These are phyloP conservation scores for Graphilbum ipis-grandicollis DNA, from an alignment of 2,329 filamentous ascomycete species.

Conservation along the genomic window DNA sequence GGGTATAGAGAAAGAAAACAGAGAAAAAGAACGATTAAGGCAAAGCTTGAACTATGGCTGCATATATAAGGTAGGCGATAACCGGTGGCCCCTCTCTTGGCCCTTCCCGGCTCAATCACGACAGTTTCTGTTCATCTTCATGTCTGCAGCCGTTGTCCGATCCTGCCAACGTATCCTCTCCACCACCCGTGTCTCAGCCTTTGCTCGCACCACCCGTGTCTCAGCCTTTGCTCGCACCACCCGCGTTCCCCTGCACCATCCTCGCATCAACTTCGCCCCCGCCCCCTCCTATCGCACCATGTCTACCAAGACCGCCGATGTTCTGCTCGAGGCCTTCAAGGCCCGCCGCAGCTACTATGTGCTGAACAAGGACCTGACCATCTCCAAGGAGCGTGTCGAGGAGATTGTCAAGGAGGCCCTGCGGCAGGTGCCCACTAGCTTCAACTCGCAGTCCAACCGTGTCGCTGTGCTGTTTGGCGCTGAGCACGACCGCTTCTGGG, in stretches of 20 bases:
- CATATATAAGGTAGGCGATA: too few relatives aligned
- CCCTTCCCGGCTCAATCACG: too few relatives aligned
- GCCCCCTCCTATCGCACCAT: conserved; percentile 6
- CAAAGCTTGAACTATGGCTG: too few relatives aligned
- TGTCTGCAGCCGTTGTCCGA: too few relatives aligned
- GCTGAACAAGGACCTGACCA: conserved; percentile 44
- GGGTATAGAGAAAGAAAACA: too few relatives aligned
- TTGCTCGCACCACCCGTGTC: neutral
- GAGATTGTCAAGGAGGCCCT: conserved; percentile 49
- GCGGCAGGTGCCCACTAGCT: conserved; percentile 56
- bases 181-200: too few relatives aligned
- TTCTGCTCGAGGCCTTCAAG: conserved; percentile 48
- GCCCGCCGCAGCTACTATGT: conserved; percentile 52
- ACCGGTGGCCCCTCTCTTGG: too few relatives aligned
- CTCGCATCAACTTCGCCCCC: neutral
- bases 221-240: neutral
- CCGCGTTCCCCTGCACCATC: neutral
- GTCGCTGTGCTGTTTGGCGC: conserved; percentile 61
- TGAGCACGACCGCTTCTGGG: conserved; percentile 83
- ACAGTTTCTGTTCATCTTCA: too few relatives aligned
- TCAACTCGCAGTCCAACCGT: conserved; percentile 79
- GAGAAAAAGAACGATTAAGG: too few relatives aligned
- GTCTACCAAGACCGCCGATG: conserved; percentile 23
- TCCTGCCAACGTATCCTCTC: too few relatives aligned
- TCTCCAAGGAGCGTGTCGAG: conserved; percentile 39